phyloP scores from a whole-genome alignment of 1,284 basidiomycete genomes.

The Cystobasidiaceae sp. region DNA sequence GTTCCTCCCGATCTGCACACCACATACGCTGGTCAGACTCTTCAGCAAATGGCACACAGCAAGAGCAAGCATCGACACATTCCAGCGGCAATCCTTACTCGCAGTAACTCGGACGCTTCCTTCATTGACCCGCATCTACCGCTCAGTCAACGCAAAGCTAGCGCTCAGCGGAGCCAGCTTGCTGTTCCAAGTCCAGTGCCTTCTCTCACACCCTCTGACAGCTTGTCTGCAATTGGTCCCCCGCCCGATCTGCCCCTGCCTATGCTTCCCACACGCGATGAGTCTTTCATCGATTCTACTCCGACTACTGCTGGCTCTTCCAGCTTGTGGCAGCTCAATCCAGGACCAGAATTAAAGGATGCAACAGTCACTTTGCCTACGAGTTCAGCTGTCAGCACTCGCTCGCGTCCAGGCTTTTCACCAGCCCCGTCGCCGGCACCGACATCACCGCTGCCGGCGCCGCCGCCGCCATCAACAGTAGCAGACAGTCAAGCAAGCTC shows the following conservation, averaged over 20 bases:
- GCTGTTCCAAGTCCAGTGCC: not conserved
- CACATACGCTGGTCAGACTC: not conserved
- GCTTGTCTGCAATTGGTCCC: slow-evolving; percentile 6
- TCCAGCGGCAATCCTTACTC: not conserved
- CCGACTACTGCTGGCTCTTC: too few species aligned
- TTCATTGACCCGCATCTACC: slow-evolving; percentile 20
- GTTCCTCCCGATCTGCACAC: not conserved
- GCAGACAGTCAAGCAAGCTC: too few species aligned
- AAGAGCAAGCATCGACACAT: not conserved
- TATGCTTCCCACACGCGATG: not conserved
- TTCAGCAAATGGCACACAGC: not conserved
- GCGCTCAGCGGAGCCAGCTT: not conserved
- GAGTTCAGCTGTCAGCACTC: too few species aligned
- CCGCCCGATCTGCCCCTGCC: slow-evolving; percentile 12
- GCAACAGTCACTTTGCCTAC: not conserved
- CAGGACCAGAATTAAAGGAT: too few species aligned
- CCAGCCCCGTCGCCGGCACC: not conserved
- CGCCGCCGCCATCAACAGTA: not conserved
- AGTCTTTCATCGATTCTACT: too few species aligned
- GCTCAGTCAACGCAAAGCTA: not conserved
- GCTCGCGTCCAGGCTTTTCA: not conserved
- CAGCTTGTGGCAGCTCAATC: too few species aligned
- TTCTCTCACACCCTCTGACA: not conserved
- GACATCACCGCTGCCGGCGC: not conserved
- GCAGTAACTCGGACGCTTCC: slow-evolving; percentile 23